Evolutionary conservation across 108 stramenopile species (phyloP).

Genomic region (Cyclostephanos tholiformis): DNA sequence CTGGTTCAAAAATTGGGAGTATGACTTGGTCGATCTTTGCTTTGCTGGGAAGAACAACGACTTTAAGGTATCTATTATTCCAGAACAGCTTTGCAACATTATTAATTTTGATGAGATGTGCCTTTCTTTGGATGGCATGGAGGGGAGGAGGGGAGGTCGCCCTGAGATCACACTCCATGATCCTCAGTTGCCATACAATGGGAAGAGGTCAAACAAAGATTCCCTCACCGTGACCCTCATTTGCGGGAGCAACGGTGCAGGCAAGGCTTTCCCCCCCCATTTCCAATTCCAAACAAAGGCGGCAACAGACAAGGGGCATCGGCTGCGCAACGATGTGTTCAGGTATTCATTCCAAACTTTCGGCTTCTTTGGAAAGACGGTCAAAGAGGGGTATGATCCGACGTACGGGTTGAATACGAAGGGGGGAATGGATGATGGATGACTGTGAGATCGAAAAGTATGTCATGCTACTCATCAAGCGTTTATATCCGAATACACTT

Average conservation of each 20-base stretch:
- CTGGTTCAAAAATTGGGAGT: no score
- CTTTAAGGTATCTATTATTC: not conserved
- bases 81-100: not conserved
- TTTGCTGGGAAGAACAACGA: not conserved
- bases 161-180: no score
- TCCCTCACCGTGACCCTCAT: conserved; percentile 2
- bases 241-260: conserved; percentile 5
- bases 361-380: no score
- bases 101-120: not conserved
- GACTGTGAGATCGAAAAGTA: conserved; percentile 6
- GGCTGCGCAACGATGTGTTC: no score
- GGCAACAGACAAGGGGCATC: not conserved
- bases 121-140: no score
- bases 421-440: no score
- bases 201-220: not conserved
- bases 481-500: conserved; percentile 12
- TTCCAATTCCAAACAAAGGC: not conserved
- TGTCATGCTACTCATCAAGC: not conserved
- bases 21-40: no score
- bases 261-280: no score
- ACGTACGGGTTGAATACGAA: no score
- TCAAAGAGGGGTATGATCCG: no score
- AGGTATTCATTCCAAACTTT: no score
- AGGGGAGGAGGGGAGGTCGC: no score
- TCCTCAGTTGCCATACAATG: not conserved